These are phyloP conservation scores for Sphagnum fallax DNA, from an alignment of 228 moss, liverwort and hornwort genomes.

Conservation along the genomic window DNA sequence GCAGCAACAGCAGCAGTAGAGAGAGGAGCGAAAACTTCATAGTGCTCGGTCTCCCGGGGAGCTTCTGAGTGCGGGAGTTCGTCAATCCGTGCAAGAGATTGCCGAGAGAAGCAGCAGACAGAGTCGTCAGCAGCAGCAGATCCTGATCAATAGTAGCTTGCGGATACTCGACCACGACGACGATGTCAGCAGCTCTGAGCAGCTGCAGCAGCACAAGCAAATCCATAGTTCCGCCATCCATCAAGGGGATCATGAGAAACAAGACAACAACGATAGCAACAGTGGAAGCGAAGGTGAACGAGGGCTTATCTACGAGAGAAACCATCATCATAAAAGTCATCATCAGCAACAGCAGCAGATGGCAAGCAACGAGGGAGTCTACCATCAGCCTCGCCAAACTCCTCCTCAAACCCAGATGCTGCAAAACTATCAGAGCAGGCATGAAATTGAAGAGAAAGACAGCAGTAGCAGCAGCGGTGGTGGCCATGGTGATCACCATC, in stretches of 20 bases:
- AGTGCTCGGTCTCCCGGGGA: too few species aligned
- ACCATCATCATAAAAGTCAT: too few species aligned
- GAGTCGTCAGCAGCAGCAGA: conserved; percentile 19
- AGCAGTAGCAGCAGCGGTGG: too few species aligned
- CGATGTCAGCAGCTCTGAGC: conserved; percentile 9
- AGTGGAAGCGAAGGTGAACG: neutral
- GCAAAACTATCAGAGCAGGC: too few species aligned
- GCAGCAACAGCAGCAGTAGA: too few species aligned
- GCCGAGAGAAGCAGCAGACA: conserved; percentile 25
- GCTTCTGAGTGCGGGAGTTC: too few species aligned
- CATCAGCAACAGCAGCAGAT: conserved; percentile 19
- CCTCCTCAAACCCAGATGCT: too few species aligned
- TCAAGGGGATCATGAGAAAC: conserved; percentile 23
- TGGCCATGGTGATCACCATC: too few species aligned
- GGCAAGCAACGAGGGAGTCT: conserved; percentile 2
- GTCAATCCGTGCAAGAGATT: conserved; percentile 13
- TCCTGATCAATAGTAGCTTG: conserved; percentile 7
- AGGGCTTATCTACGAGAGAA: too few species aligned
- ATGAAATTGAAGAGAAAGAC: too few species aligned
- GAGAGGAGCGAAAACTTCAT: too few species aligned
- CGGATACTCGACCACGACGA: conserved; percentile 6
- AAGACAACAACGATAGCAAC: conserved; percentile 2
- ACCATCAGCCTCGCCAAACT: too few species aligned
- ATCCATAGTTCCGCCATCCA: conserved; percentile 27
- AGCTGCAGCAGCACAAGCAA: conserved; percentile 2